These are phyloP conservation scores for Colletotrichum endophyticum DNA, from an alignment of 2,329 filamentous ascomycete genomes.

Conservation along the genomic window DNA sequence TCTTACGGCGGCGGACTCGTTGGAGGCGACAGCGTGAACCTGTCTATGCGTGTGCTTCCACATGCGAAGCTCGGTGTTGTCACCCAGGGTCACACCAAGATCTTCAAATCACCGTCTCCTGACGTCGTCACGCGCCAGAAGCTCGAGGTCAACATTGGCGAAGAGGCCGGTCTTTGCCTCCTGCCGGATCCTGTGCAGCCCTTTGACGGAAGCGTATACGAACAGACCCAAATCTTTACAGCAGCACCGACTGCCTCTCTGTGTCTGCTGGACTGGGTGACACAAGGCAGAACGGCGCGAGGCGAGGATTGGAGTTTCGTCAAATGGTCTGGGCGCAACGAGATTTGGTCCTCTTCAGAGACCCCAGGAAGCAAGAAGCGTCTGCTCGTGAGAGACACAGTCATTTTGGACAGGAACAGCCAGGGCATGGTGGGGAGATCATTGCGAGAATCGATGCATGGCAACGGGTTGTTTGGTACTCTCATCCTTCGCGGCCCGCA, in stretches of 20 bases:
- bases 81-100: slow-evolving; percentile 87
- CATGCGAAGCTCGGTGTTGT: slow-evolving; percentile 71
- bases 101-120: slow-evolving; percentile 78
- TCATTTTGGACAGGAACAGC: slow-evolving; percentile 69
- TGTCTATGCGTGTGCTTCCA: slow-evolving; percentile 69
- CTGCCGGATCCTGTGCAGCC: slow-evolving; percentile 94
- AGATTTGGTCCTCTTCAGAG: slow-evolving; percentile 68
- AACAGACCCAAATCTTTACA: slow-evolving; percentile 81
- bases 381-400: slow-evolving; percentile 83
- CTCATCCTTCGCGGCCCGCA: slow-evolving; percentile 79
- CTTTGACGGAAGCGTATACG: slow-evolving; percentile 82
- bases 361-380: slow-evolving; percentile 46
- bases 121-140: slow-evolving; percentile 63
- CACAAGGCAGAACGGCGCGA: slow-evolving; percentile 80
- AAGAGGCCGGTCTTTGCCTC: slow-evolving; percentile 63
- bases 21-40: slow-evolving; percentile 80
- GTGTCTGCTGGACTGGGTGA: slow-evolving; percentile 93
- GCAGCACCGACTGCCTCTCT: slow-evolving; percentile 64
- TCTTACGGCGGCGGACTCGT: slow-evolving; percentile 96
- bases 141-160: slow-evolving; percentile 54
- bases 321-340: slow-evolving; percentile 83
- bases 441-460: slow-evolving; percentile 71
- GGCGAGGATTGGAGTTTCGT: slow-evolving; percentile 89
- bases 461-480: slow-evolving; percentile 80
- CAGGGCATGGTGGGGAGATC: slow-evolving; percentile 39